Conservation (phyloP, 768 basidiomycete genomes). For the Lactarius evosmus region DNA sequence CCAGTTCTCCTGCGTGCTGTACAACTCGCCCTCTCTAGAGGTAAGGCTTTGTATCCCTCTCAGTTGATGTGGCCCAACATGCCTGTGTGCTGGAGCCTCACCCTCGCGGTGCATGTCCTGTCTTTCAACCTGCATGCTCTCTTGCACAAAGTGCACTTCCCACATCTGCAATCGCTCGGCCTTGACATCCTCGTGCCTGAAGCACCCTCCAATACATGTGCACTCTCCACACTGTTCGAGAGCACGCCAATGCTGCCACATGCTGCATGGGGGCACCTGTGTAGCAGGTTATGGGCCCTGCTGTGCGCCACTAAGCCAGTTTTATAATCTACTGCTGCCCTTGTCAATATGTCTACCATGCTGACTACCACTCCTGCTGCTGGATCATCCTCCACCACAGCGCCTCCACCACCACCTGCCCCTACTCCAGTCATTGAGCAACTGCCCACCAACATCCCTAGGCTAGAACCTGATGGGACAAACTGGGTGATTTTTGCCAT, state of each 20-base stretch:
- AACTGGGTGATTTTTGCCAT: not conserved
- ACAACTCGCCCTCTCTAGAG: conserved; percentile 10
- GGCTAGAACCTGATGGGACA: not conserved
- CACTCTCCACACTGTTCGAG: conserved; percentile 7
- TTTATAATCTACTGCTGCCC: too few relatives aligned
- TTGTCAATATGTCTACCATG: too few relatives aligned
- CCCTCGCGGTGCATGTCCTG: conserved; percentile 37
- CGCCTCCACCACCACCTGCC: too few relatives aligned
- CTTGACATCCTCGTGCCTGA: conserved; percentile 1
- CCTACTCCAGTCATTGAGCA: not conserved
- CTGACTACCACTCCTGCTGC: too few relatives aligned
- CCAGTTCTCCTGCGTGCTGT: conserved; percentile 6
- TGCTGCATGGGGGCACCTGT: not conserved
- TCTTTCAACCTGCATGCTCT: conserved; percentile 1
- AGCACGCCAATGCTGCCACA: conserved; percentile 1
- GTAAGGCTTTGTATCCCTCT: not conserved
- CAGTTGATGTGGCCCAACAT: not conserved
- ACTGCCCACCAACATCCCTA: not conserved
- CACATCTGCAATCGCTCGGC: not conserved
- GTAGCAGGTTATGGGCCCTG: too few relatives aligned
- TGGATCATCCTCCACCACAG: too few relatives aligned
- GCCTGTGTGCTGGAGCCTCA: not conserved
- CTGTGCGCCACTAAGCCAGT: too few relatives aligned
- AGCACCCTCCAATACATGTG: not conserved
- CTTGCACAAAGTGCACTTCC: conserved; percentile 1